Base-by-base conservation (phyloP, 2,329 filamentous ascomycete genomes). In the Purpureocillium takamizusanense region DNA sequence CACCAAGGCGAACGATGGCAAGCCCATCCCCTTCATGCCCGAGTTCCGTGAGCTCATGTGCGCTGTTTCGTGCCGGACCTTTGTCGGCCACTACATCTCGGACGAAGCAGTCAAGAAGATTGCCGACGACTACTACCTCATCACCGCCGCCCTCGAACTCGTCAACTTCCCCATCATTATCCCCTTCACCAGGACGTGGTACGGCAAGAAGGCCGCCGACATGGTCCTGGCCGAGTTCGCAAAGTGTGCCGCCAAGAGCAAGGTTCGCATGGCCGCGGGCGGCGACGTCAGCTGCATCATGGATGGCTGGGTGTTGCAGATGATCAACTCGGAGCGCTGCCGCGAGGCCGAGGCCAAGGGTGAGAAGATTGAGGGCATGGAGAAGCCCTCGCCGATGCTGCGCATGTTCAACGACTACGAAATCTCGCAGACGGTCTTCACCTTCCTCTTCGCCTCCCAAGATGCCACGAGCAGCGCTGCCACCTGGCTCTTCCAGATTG, bases 101-200 rank as follows among this genome's bases (percentile, higher is more conserved):
- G 85, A 95, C 42, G 84, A 87, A 59, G 79, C 84, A 35, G 81
- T 97, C 54, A 90, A 94, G 75, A 89, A 86, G 70, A 92, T 97
- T 47, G 84, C 90, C 44, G 84, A 95, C 62, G 89, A 97, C 65
- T 98, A 95, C 69, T 97, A 94, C 65, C 77, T 90, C 47, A 94
- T 97, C 58, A 97, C 92, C 12, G 90, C 85, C 41, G 92, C 92
- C 16, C 77, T 97, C 50, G 92, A 98, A 64, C 76, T 97, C 34
- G 92, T 98, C 71, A 97, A 97, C 71, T 95, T 97, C 70, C 90
- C 92, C 42, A 84, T 97, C 65, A 95, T 97, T 58, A 65, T 97
- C 31, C 90, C 90, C 30, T 97, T 78, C 71, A 95, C 89, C 58
- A 90, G 88, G 70, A 88, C 88, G 5, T 97, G 88, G 88, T 94